Percentiles rank a stretch among this genome's conserved stretches.
phyloP scores from a whole-genome alignment of 768 basidiomycete species.

The Lactarius trivialis region DNA sequence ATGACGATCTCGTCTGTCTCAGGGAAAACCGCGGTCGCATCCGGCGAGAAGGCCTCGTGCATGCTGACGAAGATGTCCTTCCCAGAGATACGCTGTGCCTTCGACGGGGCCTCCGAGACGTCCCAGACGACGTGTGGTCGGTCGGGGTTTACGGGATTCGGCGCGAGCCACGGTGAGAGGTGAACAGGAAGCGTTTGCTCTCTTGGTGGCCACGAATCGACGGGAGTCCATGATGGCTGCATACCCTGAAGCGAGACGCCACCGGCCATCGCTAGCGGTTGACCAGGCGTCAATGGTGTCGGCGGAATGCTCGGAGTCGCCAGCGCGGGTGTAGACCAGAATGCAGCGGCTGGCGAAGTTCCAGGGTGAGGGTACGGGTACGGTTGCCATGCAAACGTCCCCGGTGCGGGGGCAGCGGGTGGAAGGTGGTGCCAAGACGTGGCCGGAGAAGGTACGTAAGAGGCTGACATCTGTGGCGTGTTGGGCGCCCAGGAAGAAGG shows the following conservation, averaged over 20 bases:
- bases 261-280: neutral
- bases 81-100: constrained; percentile 16
- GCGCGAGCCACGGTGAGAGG: constrained; percentile 20
- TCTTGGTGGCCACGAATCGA: constrained; percentile 15
- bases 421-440: neutral
- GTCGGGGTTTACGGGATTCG: constrained; percentile 12
- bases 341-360: neutral
- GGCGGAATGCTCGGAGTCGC: neutral
- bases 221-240: constrained; percentile 13
- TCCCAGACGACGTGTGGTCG: constrained; percentile 19
- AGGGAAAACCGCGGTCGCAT: constrained; percentile 15
- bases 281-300: constrained; percentile 8
- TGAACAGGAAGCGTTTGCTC: constrained; percentile 16
- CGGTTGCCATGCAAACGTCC: neutral
- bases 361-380: neutral
- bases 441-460: constrained; percentile 13
- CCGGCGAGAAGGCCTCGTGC: constrained; percentile 10
- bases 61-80: constrained; percentile 17
- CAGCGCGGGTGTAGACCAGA: neutral
- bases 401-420: neutral
- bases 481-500: constrained; percentile 11
- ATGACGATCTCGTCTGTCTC: constrained; percentile 11
- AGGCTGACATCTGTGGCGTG: neutral
- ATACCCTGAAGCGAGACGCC: constrained; percentile 3
- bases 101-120: constrained; percentile 14